A percentile compares a stretch with the other conserved stretches of the same genome.
phyloP scores from a whole-genome alignment of 257 asterid genomes.

The Nicotiana tomentosiformis region DNA sequence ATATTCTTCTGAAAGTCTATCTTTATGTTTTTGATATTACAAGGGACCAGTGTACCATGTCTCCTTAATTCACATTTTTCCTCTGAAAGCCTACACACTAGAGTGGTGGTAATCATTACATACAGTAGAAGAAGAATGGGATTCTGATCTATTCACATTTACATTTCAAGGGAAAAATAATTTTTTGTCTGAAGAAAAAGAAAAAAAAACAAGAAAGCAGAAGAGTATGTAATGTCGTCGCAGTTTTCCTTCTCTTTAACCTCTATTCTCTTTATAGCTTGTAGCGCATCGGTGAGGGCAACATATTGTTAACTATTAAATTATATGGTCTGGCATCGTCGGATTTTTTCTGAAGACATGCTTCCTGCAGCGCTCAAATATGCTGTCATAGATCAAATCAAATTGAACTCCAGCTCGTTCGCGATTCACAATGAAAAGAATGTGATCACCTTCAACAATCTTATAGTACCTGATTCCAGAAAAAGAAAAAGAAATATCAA shows the following conservation, averaged over 20 bases:
- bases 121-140: background rate
- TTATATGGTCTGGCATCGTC: conserved; percentile 49
- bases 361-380: conserved; percentile 88
- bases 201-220: background rate
- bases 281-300: background rate
- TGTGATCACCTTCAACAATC: conserved; percentile 92
- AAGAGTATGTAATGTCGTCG: background rate
- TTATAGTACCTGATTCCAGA: conserved; percentile 70
- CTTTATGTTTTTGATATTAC: background rate
- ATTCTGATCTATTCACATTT: conserved; percentile 10
- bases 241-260: background rate
- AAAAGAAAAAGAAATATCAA: background rate
- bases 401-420: conserved; percentile 93
- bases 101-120: background rate
- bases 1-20: background rate
- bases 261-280: background rate
- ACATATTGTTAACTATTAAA: conserved; percentile 19
- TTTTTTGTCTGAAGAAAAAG: background rate
- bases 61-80: background rate
- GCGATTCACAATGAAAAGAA: conserved; percentile 79
- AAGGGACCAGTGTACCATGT: background rate
- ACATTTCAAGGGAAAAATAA: background rate
- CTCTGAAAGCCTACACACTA: background rate
- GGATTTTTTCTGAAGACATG: conserved; percentile 64
- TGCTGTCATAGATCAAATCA: conserved; percentile 87